Conservation (phyloP, 441 rosid species). For the Erysimum cheiri region DNA sequence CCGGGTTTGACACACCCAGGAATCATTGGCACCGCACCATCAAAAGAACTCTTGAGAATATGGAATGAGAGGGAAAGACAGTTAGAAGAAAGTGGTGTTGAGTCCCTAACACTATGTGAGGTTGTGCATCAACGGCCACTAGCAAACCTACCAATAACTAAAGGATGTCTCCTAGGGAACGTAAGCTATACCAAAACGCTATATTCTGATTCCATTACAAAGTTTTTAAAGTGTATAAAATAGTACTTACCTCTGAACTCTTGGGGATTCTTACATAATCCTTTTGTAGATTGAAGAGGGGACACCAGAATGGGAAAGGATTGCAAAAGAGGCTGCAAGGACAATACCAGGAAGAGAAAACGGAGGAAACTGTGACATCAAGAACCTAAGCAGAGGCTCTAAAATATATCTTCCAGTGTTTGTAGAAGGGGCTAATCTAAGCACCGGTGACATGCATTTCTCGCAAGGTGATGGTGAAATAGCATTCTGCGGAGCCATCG, state of each 20-base stretch:
- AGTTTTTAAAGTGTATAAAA: not conserved
- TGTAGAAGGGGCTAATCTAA: slow-evolving; percentile 88
- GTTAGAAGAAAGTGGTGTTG: slow-evolving; percentile 64
- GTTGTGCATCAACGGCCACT: slow-evolving; percentile 84
- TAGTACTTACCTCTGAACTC: not conserved
- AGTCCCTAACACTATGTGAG: slow-evolving; percentile 65
- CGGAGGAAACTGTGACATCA: slow-evolving; percentile 96
- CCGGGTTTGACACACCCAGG: slow-evolving; percentile 94
- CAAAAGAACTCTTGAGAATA: slow-evolving; percentile 73
- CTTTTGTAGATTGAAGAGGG: slow-evolving; percentile 66
- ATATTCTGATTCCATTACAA: not conserved
- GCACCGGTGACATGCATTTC: slow-evolving; percentile 96
- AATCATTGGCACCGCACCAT: slow-evolving; percentile 88
- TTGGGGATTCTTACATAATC: slow-evolving; percentile 13
- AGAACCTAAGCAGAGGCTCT: slow-evolving; percentile 89
- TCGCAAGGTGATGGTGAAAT: slow-evolving; percentile 98
- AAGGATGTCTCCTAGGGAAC: slow-evolving; percentile 84
- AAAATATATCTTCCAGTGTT: slow-evolving; percentile 88
- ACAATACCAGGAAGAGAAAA: slow-evolving; percentile 95
- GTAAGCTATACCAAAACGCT: slow-evolving; percentile 44
- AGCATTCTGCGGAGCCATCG: slow-evolving; percentile 93
- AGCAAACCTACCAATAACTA: slow-evolving; percentile 75
- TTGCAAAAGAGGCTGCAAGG: slow-evolving; percentile 75
- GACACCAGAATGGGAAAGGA: slow-evolving; percentile 81
- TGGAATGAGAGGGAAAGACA: slow-evolving; percentile 86